Conservation (phyloP, 2,329 filamentous ascomycete genomes). For the Fusarium sp. region DNA sequence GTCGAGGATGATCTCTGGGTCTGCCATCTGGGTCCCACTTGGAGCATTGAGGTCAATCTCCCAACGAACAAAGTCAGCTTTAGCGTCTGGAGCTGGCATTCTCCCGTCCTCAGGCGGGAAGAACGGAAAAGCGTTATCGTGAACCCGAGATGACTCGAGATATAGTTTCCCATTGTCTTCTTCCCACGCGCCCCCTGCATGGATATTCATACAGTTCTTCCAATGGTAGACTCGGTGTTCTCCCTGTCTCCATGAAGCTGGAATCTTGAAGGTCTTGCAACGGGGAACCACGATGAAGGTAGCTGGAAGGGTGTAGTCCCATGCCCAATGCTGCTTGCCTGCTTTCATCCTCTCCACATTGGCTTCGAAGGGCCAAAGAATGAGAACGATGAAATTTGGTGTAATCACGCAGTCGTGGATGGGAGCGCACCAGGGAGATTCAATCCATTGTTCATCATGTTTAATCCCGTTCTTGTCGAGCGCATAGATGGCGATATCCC, state of each 20-base stretch:
- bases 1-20: constrained; percentile 2
- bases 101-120: constrained; percentile 5
- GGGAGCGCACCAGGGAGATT: constrained; percentile 10
- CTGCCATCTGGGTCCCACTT: neutral
- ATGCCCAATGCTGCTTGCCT: constrained; percentile 23
- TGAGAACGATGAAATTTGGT: constrained; percentile 11
- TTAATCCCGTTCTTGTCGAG: neutral
- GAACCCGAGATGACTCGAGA: constrained; percentile 19
- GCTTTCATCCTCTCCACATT: constrained; percentile 9
- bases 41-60: constrained; percentile 20
- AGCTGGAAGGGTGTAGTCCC: neutral
- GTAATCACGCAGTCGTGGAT: constrained; percentile 29
- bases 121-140: constrained; percentile 25
- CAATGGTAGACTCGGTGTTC: constrained; percentile 15
- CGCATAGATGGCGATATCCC: constrained; percentile 16
- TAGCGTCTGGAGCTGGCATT: neutral
- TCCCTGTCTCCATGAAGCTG: neutral
- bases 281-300: constrained; percentile 15
- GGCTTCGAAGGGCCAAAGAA: constrained; percentile 14
- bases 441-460: constrained; percentile 27
- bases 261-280: neutral
- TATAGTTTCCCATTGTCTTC: constrained; percentile 3
- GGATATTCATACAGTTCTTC: constrained; percentile 23
- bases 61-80: constrained; percentile 23
- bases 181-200: constrained; percentile 23